These are phyloP conservation scores for Penicillium sp. DNA, from an alignment of 2,329 filamentous ascomycete genomes.

Conservation along the genomic window DNA sequence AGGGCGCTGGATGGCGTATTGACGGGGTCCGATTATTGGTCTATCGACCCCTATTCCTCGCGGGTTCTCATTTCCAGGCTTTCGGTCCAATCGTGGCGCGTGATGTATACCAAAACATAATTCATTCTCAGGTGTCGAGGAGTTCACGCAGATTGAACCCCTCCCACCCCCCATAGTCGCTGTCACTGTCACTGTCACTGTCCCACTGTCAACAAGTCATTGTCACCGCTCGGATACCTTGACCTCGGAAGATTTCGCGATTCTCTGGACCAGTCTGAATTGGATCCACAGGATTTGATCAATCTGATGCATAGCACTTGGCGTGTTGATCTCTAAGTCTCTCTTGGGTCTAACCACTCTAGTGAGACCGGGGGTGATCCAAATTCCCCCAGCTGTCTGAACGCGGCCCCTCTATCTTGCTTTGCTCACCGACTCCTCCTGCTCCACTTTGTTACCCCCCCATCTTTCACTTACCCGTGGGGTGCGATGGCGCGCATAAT, in stretches of 20 bases:
- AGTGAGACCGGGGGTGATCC: background rate
- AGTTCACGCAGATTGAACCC: slow-evolving; percentile 13
- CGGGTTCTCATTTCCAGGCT: background rate
- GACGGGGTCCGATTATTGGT: slow-evolving; percentile 20
- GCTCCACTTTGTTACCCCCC: background rate
- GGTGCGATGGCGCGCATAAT: slow-evolving; percentile 17
- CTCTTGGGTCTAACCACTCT: background rate
- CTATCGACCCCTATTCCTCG: background rate
- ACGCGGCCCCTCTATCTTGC: background rate
- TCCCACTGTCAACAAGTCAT: background rate
- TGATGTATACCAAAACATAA: slow-evolving; percentile 7
- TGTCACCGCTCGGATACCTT: background rate
- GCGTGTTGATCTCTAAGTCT: slow-evolving; percentile 10
- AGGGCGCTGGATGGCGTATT: background rate
- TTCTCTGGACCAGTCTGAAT: slow-evolving; percentile 13
- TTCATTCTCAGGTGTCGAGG: background rate
- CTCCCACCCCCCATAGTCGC: background rate
- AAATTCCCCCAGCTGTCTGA: background rate
- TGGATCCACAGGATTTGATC: slow-evolving; percentile 18
- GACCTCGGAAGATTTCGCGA: slow-evolving; percentile 16
- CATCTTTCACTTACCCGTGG: background rate
- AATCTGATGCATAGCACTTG: slow-evolving; percentile 25
- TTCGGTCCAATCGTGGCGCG: slow-evolving; percentile 4
- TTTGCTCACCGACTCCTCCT: background rate
- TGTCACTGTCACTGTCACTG: background rate